Percentiles rank a stretch among this genome's conserved stretches.
Conservation (phyloP, 2,329 filamentous ascomycete species). For the Penicillium griseofulvum region DNA sequence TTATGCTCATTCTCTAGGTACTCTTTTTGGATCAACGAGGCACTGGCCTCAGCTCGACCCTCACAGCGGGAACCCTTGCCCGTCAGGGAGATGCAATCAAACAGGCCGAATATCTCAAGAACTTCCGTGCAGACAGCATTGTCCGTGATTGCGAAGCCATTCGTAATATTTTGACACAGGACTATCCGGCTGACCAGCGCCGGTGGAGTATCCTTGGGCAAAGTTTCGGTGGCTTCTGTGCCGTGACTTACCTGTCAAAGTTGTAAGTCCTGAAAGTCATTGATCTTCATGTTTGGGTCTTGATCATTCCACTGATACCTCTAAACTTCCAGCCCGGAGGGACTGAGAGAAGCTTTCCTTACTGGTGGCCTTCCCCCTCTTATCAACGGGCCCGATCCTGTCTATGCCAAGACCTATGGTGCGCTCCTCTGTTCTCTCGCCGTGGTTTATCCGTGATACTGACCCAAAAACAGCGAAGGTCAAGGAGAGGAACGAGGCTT, state of each 20-base stretch:
- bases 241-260: conserved; percentile 78
- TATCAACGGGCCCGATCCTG: conserved; percentile 66
- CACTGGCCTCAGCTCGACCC: conserved; percentile 77
- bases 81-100: conserved; percentile 61
- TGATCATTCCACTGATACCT: neutral
- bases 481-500: conserved; percentile 68
- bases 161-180: conserved; percentile 67
- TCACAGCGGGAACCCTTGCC: conserved; percentile 70
- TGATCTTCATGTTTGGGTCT: neutral
- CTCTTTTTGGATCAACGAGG: conserved; percentile 89
- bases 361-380: conserved; percentile 81
- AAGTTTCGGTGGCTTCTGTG: conserved; percentile 87
- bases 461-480: conserved; percentile 53
- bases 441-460: conserved; percentile 1
- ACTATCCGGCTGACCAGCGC: conserved; percentile 66
- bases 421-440: conserved; percentile 10
- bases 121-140: conserved; percentile 86
- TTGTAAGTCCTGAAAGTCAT: conserved; percentile 44
- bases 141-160: conserved; percentile 88
- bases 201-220: conserved; percentile 88
- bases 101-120: conserved; percentile 77
- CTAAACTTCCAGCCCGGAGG: conserved; percentile 56
- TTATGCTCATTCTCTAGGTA: conserved; percentile 34
- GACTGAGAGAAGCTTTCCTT: conserved; percentile 77
- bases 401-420: conserved; percentile 70